phyloP scores from a whole-genome alignment of 768 basidiomycete species.

The Dictyophora rubrovolvata region DNA sequence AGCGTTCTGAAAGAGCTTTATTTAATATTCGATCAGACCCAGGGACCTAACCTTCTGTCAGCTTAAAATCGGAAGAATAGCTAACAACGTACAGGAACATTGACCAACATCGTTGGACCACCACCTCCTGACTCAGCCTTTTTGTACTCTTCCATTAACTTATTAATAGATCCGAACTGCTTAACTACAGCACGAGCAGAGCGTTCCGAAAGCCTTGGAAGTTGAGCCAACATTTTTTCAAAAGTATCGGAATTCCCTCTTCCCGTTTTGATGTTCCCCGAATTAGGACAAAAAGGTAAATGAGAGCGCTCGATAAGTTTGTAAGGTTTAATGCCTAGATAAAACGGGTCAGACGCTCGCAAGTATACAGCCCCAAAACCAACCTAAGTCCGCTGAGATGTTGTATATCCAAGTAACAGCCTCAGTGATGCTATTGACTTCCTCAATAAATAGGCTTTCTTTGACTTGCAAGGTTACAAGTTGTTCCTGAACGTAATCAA shows the following conservation, averaged over 20 bases:
- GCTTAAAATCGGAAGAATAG: background rate
- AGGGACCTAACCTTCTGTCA: background rate
- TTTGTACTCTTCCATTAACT: constrained; percentile 13
- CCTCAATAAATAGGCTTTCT: constrained; percentile 7
- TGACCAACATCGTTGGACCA: background rate
- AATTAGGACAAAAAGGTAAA: constrained; percentile 10
- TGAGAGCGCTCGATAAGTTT: constrained; percentile 13
- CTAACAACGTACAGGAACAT: background rate
- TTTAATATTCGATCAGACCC: background rate
- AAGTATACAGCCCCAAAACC: background rate
- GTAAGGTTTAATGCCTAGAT: constrained; percentile 1
- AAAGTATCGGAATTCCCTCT: constrained; percentile 14
- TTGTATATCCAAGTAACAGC: constrained; percentile 14
- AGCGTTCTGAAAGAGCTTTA: background rate
- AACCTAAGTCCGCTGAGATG: constrained; percentile 13
- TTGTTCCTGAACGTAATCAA: background rate
- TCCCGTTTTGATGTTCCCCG: constrained; percentile 10
- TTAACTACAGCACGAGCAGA: constrained; percentile 13
- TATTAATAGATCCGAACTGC: constrained; percentile 13
- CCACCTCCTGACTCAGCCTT: background rate
- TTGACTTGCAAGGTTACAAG: constrained; percentile 11
- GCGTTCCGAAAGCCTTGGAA: constrained; percentile 13
- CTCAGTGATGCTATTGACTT: background rate
- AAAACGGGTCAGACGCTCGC: background rate
- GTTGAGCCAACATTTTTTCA: constrained; percentile 14